A percentile compares a stretch with the other conserved stretches of the same genome.
These are phyloP conservation scores for Hypoxylon perforatum DNA, from an alignment of 495 filamentous ascomycete species.

Conservation along the genomic window DNA sequence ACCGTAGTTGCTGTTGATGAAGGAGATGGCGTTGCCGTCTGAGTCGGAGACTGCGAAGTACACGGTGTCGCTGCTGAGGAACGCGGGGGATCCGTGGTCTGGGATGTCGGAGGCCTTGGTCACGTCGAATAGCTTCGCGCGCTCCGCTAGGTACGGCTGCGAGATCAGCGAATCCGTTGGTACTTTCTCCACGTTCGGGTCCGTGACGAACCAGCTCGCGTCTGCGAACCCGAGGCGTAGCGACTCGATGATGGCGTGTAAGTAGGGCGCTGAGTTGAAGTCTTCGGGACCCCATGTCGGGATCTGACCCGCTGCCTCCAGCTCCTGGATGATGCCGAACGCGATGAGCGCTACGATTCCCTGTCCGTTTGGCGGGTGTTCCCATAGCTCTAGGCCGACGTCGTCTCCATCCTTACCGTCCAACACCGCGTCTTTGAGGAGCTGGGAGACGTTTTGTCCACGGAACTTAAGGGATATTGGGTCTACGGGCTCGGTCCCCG, in stretches of 20 bases:
- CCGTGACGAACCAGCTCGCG: constrained; percentile 87
- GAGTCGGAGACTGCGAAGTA: constrained; percentile 88
- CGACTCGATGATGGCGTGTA: constrained; percentile 89
- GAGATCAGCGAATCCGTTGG: constrained; percentile 73
- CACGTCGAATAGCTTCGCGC: constrained; percentile 54
- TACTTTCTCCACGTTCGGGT: constrained; percentile 75
- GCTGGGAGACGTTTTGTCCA: constrained; percentile 69
- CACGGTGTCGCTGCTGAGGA: constrained; percentile 86
- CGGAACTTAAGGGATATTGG: constrained; percentile 83
- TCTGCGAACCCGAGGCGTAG: constrained; percentile 95
- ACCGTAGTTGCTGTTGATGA: constrained; percentile 95
- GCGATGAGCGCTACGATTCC: constrained; percentile 96
- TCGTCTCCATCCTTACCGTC: constrained; percentile 46
- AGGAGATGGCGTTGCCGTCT: constrained; percentile 88
- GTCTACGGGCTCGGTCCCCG: constrained; percentile 80
- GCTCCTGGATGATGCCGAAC: constrained; percentile 86
- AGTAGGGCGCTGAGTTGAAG: constrained; percentile 82
- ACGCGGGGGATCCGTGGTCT: constrained; percentile 66
- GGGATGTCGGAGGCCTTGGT: constrained; percentile 35
- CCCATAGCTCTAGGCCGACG: constrained; percentile 80
- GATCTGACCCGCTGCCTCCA: constrained; percentile 79
- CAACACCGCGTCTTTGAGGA: constrained; percentile 50
- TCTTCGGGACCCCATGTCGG: constrained; percentile 72
- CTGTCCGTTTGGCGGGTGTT: constrained; percentile 98
- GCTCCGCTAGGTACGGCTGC: constrained; percentile 52